These are phyloP conservation scores for Marvania coccoides DNA, from an alignment of 139 green algal genomes.

Conservation along the genomic window DNA sequence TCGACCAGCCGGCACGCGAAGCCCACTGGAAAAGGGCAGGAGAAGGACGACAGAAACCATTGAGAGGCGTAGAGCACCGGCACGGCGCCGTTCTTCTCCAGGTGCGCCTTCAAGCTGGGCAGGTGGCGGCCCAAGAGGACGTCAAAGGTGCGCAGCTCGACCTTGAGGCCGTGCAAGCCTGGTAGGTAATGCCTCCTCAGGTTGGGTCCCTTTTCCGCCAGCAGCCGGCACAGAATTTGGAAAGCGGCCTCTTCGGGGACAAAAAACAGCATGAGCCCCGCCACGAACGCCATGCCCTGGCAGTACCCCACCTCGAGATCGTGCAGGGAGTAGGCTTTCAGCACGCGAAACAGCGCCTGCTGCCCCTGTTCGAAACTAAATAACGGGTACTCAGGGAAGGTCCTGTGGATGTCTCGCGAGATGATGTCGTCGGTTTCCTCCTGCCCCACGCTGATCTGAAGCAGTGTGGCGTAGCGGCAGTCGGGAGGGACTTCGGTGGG, in stretches of 20 bases:
- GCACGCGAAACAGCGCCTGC: slow-evolving; percentile 71
- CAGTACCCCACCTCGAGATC: slow-evolving; percentile 84
- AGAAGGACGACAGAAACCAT: slow-evolving; percentile 91
- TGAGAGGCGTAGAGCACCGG: slow-evolving; percentile 78
- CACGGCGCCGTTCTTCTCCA: slow-evolving; percentile 55
- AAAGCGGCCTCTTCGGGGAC: slow-evolving; percentile 87
- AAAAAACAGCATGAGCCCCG: slow-evolving; percentile 88
- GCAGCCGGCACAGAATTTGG: slow-evolving; percentile 51
- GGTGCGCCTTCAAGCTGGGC: slow-evolving; percentile 31
- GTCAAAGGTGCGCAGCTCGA: slow-evolving; percentile 39
- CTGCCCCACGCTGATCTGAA: slow-evolving; percentile 67
- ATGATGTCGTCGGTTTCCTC: slow-evolving; percentile 87
- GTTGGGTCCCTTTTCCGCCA: slow-evolving; percentile 38
- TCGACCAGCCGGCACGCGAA: slow-evolving; percentile 82
- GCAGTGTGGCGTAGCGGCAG: slow-evolving; percentile 55
- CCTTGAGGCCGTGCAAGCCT: slow-evolving; percentile 63
- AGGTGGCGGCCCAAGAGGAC: slow-evolving; percentile 42
- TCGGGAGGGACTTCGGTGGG: slow-evolving; percentile 26
- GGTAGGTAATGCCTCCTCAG: slow-evolving; percentile 77
- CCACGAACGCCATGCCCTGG: slow-evolving; percentile 90
- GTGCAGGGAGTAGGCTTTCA: slow-evolving; percentile 85
- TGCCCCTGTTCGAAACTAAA: slow-evolving; percentile 68
- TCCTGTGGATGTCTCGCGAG: slow-evolving; percentile 82
- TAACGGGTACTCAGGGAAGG: slow-evolving; percentile 87
- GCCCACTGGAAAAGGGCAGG: slow-evolving; percentile 73